These are phyloP conservation scores for Angomonas desouzai DNA, from an alignment of 208 protist species.

Conservation along the genomic window DNA sequence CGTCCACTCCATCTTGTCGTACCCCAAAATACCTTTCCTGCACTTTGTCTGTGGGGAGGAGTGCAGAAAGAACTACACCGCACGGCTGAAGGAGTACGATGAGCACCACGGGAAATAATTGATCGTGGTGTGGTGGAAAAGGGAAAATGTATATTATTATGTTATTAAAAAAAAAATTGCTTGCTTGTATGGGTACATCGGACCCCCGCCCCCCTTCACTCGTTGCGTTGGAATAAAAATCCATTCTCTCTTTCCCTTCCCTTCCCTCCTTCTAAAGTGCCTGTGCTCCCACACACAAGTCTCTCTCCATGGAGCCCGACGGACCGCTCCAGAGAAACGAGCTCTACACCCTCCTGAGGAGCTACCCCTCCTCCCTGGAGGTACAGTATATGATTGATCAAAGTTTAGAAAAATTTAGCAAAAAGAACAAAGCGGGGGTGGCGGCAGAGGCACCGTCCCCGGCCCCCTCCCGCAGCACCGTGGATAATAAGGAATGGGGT, in stretches of 20 bases:
- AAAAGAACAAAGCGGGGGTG: not conserved
- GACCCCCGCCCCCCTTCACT: too few species aligned
- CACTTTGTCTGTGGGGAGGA: constrained; percentile 61
- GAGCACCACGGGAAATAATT: constrained; percentile 12
- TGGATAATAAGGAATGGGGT: constrained; percentile 21
- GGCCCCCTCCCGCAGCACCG: not conserved
- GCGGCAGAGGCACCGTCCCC: not conserved
- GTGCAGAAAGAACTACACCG: constrained; percentile 47
- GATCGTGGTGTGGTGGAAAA: not conserved
- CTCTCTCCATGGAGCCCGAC: not conserved
- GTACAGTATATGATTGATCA: constrained; percentile 66
- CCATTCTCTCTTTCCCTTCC: constrained; percentile 11
- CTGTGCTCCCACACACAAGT: not conserved
- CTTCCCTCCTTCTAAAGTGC: constrained; percentile 10
- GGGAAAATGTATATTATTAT: constrained; percentile 1
- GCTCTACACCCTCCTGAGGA: constrained; percentile 31
- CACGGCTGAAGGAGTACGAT: constrained; percentile 51
- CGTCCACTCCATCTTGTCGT: constrained; percentile 44
- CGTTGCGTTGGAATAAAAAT: too few species aligned
- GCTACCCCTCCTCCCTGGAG: constrained; percentile 47
- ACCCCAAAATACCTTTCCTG: constrained; percentile 52
- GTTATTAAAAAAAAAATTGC: not conserved
- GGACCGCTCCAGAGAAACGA: constrained; percentile 12
- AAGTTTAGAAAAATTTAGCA: constrained; percentile 8
- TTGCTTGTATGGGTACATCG: too few species aligned